Evolutionary conservation across 345 rosid species (phyloP), one percentile per base, ranked within the genome.

Genomic region (Acer negundo): DNA sequence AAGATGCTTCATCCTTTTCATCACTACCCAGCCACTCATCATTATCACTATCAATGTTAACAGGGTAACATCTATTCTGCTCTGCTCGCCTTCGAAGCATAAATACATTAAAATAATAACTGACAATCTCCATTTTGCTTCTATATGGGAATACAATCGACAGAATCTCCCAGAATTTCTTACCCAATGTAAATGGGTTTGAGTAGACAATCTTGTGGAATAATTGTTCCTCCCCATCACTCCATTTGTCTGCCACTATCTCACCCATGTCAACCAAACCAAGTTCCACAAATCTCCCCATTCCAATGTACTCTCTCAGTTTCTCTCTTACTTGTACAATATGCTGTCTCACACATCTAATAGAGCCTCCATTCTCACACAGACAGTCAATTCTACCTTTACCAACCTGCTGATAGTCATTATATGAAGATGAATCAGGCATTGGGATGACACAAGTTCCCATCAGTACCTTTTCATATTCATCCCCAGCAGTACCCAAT

Each of bases 221-320:
- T 49, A 84, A 47, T 68, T 80, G 79, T 80, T 92, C 90, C 79
- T 95, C 99, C 16, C 84, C 92, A 61, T 87, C 91, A 2, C 78
- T 89, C 98, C 98, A 95, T 16, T 86, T 76, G 31, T 83, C 78
- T 9, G 91, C 85, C 72, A 90, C 90, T 64, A 77, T 70, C 71
- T 95, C 98, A n/a, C 99, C 99, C 89, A 90, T 87, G 56, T 88
- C 87, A 85, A 66, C 70, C 9, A 95, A 89, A 66, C 98, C 98
- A 78, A 93, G 76, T 79, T 84, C 83, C 44, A 22, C 75, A 78
- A 87, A 92, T 11, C 42, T 72, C 62, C 84, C 86, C n/a, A 77
- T 72, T 73, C 97, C 97, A 59, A 92, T 80, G 53, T 51, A 53
- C 58, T 70, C 67, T 62, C 78, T 81, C 38, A 87, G 88, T 65